phyloP scores from a whole-genome alignment of 305 asterid genomes.

The Coffea humblotiana region DNA sequence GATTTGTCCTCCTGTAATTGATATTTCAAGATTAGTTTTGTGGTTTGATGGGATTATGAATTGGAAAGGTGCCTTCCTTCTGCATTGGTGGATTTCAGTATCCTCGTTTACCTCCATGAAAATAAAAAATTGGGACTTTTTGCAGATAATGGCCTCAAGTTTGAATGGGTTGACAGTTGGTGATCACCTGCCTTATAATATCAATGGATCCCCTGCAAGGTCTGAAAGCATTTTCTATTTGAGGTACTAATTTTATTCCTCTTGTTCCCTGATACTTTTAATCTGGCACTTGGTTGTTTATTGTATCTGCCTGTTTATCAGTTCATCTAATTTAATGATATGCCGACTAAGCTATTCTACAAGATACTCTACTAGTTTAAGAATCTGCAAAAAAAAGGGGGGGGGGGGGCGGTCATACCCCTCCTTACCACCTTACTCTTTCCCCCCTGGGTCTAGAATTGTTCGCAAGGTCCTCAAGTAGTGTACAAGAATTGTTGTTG shows the following conservation, averaged over 20 bases:
- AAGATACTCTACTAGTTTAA: too few relatives aligned
- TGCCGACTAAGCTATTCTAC: background rate
- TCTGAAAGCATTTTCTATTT: conserved; percentile 56
- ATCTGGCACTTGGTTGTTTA: background rate
- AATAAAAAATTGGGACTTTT: conserved; percentile 12
- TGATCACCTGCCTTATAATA: conserved; percentile 60
- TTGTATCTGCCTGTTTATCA: background rate
- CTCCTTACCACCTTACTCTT: too few relatives aligned
- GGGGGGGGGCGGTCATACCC: too few relatives aligned
- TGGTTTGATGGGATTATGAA: background rate
- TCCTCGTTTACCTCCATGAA: background rate
- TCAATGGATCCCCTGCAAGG: conserved; percentile 69
- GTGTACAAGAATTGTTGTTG: too few relatives aligned
- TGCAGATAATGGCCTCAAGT: conserved; percentile 97
- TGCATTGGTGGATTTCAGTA: background rate
- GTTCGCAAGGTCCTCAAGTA: too few relatives aligned
- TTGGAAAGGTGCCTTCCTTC: background rate
- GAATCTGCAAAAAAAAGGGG: too few relatives aligned
- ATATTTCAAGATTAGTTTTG: background rate
- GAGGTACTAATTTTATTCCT: conserved; percentile 31
- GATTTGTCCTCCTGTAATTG: background rate
- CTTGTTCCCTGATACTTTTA: background rate
- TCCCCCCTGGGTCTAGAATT: too few relatives aligned
- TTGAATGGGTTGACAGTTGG: conserved; percentile 88
- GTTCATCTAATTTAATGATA: background rate